phyloP scores from a whole-genome alignment of 2,329 filamentous ascomycete species.

The Ophiostoma australiae region DNA sequence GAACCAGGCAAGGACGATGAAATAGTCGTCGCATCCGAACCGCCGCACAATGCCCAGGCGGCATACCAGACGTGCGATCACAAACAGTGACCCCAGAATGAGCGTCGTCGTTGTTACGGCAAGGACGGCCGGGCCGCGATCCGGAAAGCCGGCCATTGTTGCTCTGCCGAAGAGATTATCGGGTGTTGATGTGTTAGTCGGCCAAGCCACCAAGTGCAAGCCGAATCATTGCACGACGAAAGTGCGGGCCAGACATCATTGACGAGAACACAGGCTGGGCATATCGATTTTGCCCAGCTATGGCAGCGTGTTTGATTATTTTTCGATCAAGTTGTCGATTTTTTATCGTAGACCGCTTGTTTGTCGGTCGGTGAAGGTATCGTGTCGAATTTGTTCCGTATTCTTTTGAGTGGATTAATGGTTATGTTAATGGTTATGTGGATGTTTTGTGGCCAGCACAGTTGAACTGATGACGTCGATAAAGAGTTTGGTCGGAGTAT shows the following conservation, averaged over 20 bases:
- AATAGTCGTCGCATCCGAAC: conserved; percentile 71
- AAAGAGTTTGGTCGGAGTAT: not conserved
- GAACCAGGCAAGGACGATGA: conserved; percentile 74
- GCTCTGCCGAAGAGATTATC: not conserved
- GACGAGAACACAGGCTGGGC: not conserved
- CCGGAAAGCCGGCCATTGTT: conserved; percentile 25
- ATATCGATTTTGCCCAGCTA: not conserved
- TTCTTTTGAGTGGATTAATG: not conserved
- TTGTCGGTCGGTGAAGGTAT: not conserved
- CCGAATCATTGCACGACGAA: not conserved
- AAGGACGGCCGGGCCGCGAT: conserved; percentile 59
- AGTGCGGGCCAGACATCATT: not conserved
- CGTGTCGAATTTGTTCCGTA: not conserved
- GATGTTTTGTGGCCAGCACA: not conserved
- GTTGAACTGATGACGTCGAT: not conserved
- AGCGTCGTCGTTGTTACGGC: conserved; percentile 66
- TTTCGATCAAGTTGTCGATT: not conserved
- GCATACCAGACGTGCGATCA: conserved; percentile 67
- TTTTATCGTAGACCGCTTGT: conserved; percentile 1
- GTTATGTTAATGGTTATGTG: not conserved
- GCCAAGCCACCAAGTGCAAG: not conserved
- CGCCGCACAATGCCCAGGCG: conserved; percentile 67
- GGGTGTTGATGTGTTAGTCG: not conserved
- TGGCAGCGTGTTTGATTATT: not conserved
- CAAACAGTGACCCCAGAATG: conserved; percentile 66